phyloP scores from a whole-genome alignment of 2,329 filamentous ascomycete species.

The Arthroderma sp. region DNA sequence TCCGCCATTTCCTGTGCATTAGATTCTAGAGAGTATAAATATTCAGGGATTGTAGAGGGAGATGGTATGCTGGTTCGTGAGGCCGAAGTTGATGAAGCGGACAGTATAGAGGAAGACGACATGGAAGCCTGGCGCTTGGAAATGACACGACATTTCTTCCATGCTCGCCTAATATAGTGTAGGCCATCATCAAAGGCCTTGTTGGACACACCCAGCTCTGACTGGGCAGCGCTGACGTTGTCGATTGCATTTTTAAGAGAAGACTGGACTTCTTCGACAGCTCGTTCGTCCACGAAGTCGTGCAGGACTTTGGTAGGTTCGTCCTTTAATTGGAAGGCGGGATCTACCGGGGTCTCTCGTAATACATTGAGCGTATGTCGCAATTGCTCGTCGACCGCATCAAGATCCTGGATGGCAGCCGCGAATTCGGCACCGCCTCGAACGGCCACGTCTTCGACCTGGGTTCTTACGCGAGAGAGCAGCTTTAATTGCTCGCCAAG shows the following conservation, averaged over 20 bases:
- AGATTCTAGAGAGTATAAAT: slow-evolving; percentile 52
- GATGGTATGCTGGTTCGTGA: slow-evolving; percentile 21
- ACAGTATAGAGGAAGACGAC: slow-evolving; percentile 12
- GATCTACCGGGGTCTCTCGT: slow-evolving; percentile 45
- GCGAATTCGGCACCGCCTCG: slow-evolving; percentile 32
- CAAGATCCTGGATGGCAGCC: slow-evolving; percentile 41
- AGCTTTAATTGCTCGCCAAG: slow-evolving; percentile 39
- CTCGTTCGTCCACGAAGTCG: slow-evolving; percentile 54
- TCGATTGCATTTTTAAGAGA: slow-evolving; percentile 49
- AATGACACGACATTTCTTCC: slow-evolving; percentile 31
- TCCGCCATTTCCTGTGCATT: slow-evolving; percentile 74
- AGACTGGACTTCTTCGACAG: slow-evolving; percentile 44
- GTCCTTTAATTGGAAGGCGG: slow-evolving; percentile 38
- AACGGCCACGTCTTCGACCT: slow-evolving; percentile 31
- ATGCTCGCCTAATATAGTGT: slow-evolving; percentile 47
- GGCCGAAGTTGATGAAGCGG: slow-evolving; percentile 23
- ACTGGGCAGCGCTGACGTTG: slow-evolving; percentile 47
- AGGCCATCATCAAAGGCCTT: slow-evolving; percentile 63
- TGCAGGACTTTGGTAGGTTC: slow-evolving; percentile 44
- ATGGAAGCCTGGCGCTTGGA: slow-evolving; percentile 15
- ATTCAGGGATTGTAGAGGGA: slow-evolving; percentile 35
- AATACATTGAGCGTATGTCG: slow-evolving; percentile 43
- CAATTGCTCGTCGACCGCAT: slow-evolving; percentile 45
- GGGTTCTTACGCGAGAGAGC: slow-evolving; percentile 30
- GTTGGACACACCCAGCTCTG: slow-evolving; percentile 40